Conservation (phyloP, 352 stramenopile species). For the Globisporangium nagaii region DNA sequence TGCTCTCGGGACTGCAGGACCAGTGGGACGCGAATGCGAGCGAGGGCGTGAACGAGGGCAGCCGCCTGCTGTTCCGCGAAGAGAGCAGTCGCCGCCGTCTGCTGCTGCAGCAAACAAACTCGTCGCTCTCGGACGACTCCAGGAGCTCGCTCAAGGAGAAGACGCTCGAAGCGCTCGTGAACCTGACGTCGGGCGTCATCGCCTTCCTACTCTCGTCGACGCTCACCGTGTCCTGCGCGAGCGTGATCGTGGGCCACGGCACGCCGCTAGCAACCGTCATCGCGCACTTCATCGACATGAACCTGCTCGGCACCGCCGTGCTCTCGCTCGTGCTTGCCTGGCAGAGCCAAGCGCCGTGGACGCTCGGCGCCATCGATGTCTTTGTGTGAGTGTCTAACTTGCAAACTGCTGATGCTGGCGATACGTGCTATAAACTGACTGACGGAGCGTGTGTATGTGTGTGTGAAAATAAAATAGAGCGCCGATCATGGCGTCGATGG, state of each 20-base stretch:
- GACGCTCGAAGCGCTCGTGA: constrained; percentile 33
- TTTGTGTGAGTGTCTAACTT: constrained; percentile 55
- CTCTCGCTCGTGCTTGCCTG: constrained; percentile 68
- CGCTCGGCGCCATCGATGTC: constrained; percentile 70
- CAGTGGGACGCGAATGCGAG: constrained; percentile 6
- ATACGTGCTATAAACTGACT: not conserved
- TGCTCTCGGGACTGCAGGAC: constrained; percentile 5
- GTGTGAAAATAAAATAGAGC: constrained; percentile 18
- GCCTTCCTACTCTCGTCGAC: constrained; percentile 76
- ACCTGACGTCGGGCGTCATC: constrained; percentile 69
- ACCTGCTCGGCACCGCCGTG: constrained; percentile 64
- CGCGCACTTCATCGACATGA: constrained; percentile 82
- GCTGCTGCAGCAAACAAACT: constrained; percentile 4
- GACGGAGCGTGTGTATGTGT: not conserved
- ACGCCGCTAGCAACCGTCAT: constrained; percentile 55
- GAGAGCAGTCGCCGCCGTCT: constrained; percentile 13
- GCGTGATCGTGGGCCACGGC: constrained; percentile 65
- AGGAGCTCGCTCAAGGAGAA: constrained; percentile 10
- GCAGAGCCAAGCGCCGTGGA: constrained; percentile 71
- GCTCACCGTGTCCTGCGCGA: constrained; percentile 72
- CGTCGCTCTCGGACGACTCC: not conserved
- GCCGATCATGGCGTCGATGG: constrained; percentile 73
- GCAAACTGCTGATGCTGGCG: not conserved
- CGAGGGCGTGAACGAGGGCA: constrained; percentile 10
- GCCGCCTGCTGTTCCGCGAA: constrained; percentile 9